Conservation (phyloP, 2,329 filamentous ascomycete species). For the Diaporthe velutina region DNA sequence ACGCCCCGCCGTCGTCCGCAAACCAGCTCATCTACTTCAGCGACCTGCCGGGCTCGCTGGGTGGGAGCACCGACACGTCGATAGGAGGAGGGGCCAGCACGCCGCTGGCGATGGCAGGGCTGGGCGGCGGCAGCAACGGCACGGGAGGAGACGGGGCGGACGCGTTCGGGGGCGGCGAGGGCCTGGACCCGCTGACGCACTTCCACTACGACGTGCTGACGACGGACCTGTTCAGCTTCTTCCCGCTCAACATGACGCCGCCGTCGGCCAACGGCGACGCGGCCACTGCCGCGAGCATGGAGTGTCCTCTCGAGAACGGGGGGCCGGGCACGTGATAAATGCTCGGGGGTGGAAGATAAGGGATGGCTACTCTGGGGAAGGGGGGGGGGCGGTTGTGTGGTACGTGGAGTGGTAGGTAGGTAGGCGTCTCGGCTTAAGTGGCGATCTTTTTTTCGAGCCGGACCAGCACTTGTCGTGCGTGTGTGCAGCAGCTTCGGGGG, state of each 20-base stretch:
- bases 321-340: background rate
- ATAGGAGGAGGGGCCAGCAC: background rate
- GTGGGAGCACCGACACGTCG: background rate
- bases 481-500: background rate
- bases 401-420: too few species aligned
- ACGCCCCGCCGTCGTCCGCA: constrained; percentile 32
- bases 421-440: too few species aligned
- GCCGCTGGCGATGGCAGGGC: constrained; percentile 12
- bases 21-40: constrained; percentile 44
- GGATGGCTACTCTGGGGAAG: too few species aligned
- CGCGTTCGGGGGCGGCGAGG: constrained; percentile 19
- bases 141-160: too few species aligned
- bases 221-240: constrained; percentile 48
- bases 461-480: too few species aligned
- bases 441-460: too few species aligned
- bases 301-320: constrained; percentile 6
- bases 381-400: too few species aligned
- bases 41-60: constrained; percentile 37
- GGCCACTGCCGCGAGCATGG: background rate
- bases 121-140: background rate
- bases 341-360: too few species aligned
- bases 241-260: constrained; percentile 42
- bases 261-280: constrained; percentile 26
- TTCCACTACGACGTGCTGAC: constrained; percentile 46
- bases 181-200: constrained; percentile 34